These are phyloP conservation scores for Exophiala sp. DNA, from an alignment of 2,329 filamentous ascomycete genomes.

Conservation along the genomic window DNA sequence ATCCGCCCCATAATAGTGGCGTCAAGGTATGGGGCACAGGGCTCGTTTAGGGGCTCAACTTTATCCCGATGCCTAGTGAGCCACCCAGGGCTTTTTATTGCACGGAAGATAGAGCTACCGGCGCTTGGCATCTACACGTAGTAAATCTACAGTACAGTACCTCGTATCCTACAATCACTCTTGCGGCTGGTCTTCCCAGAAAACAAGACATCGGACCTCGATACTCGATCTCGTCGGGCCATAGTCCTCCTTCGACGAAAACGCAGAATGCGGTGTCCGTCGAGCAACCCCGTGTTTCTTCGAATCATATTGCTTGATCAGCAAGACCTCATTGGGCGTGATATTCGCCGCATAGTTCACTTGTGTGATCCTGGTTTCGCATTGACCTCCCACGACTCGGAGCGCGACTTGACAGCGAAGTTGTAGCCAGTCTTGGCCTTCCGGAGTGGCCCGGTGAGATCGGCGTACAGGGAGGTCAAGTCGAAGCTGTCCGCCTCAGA, in stretches of 20 bases:
- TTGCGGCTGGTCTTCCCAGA: not conserved
- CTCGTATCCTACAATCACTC: not conserved
- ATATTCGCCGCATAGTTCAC: not conserved
- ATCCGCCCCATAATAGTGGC: too few relatives aligned
- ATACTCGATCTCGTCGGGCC: not conserved
- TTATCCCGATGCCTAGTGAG: too few relatives aligned
- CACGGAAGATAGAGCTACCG: too few relatives aligned
- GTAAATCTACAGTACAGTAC: not conserved
- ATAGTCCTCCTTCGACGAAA: not conserved
- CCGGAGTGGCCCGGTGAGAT: not conserved
- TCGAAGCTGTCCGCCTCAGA: conserved; percentile 23
- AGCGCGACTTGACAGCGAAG: not conserved
- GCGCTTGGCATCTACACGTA: too few relatives aligned
- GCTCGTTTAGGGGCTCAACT: too few relatives aligned
- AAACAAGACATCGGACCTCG: not conserved
- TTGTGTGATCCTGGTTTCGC: not conserved
- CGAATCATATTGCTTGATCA: not conserved
- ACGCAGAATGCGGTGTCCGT: not conserved
- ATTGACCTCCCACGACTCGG: not conserved
- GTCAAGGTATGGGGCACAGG: too few relatives aligned
- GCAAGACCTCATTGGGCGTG: not conserved
- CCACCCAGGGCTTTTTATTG: too few relatives aligned
- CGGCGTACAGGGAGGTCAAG: conserved; percentile 34
- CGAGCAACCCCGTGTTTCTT: not conserved
- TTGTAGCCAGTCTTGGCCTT: not conserved